A percentile compares a stretch with the other conserved stretches of the same genome.
Conservation (phyloP, 2,329 filamentous ascomycete species). For the Myriosclerotinia duriaeana region DNA sequence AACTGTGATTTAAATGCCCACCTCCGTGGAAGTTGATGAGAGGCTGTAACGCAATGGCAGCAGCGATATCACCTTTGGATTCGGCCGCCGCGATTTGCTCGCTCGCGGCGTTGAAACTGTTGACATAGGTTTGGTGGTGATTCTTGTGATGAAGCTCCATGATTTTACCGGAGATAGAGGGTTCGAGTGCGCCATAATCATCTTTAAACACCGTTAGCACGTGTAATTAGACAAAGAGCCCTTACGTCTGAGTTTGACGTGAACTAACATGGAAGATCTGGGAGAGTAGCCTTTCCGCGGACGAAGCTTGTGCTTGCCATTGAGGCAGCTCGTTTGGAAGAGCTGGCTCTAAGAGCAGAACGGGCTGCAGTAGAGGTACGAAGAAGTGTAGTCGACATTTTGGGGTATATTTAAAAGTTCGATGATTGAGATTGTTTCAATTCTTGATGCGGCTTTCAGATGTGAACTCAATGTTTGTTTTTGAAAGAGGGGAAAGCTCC, state of each 20-base stretch:
- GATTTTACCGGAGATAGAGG: slow-evolving; percentile 79
- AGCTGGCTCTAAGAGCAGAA: slow-evolving; percentile 67
- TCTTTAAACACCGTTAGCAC: slow-evolving; percentile 53
- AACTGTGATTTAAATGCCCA: slow-evolving; percentile 65
- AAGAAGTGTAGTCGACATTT: slow-evolving; percentile 75
- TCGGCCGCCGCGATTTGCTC: slow-evolving; percentile 66
- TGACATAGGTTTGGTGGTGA: slow-evolving; percentile 94
- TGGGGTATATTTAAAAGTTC: slow-evolving; percentile 31
- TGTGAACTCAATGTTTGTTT: slow-evolving; percentile 20
- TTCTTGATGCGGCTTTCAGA: slow-evolving; percentile 18
- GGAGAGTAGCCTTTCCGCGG: slow-evolving; percentile 87
- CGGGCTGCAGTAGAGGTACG: slow-evolving; percentile 67
- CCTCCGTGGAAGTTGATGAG: slow-evolving; percentile 67
- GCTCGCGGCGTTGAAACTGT: slow-evolving; percentile 76
- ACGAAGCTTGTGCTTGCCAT: slow-evolving; percentile 74
- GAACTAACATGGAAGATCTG: slow-evolving; percentile 73
- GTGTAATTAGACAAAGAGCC: not conserved
- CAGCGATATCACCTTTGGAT: slow-evolving; percentile 51
- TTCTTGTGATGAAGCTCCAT: slow-evolving; percentile 96
- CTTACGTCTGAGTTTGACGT: not conserved
- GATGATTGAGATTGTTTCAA: slow-evolving; percentile 25
- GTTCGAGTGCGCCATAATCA: slow-evolving; percentile 94
- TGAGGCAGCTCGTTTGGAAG: slow-evolving; percentile 61
- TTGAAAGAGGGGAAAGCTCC: slow-evolving; percentile 7
- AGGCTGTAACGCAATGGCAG: slow-evolving; percentile 55